Conservation (phyloP, 2,329 filamentous ascomycete genomes). For the Trichophyton benhamiae region DNA sequence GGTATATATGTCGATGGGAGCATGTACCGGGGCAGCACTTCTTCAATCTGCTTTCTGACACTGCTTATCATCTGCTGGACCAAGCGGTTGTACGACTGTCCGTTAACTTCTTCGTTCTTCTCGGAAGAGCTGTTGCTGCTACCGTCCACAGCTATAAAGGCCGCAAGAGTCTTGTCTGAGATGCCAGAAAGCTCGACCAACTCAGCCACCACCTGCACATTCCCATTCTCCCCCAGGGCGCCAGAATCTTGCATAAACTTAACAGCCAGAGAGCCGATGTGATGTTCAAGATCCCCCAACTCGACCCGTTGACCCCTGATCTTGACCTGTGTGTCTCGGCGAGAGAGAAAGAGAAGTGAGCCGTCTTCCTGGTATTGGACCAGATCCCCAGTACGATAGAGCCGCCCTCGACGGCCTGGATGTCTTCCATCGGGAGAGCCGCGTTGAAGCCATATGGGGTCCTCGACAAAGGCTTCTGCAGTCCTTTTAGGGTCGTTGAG, state of each 20-base stretch:
- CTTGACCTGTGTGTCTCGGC: conserved; percentile 54
- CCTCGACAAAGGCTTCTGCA: conserved; percentile 12
- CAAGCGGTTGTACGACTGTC: not conserved
- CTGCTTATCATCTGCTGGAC: not conserved
- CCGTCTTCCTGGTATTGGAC: conserved; percentile 14
- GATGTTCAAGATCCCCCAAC: conserved; percentile 56
- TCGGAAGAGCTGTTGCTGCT: not conserved
- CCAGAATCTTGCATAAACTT: not conserved
- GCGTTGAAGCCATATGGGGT: not conserved
- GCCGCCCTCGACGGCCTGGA: conserved; percentile 13
- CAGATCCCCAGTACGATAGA: conserved; percentile 19
- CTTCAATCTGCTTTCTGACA: conserved; percentile 13
- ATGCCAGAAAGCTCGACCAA: not conserved
- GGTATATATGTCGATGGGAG: conserved; percentile 8
- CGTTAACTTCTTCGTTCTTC: not conserved
- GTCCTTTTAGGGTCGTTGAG: conserved; percentile 17
- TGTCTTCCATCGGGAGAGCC: not conserved
- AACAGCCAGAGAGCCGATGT: conserved; percentile 24
- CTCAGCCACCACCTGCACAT: not conserved
- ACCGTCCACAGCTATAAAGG: not conserved
- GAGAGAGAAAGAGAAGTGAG: conserved; percentile 12
- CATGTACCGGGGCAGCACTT: conserved; percentile 21
- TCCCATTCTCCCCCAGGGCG: not conserved
- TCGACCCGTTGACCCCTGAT: conserved; percentile 72
- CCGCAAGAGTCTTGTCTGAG: not conserved